A percentile compares a stretch with the other conserved stretches of the same genome.
These are phyloP conservation scores for Sinapis alba DNA, from an alignment of 441 rosid genomes.

Conservation along the genomic window DNA sequence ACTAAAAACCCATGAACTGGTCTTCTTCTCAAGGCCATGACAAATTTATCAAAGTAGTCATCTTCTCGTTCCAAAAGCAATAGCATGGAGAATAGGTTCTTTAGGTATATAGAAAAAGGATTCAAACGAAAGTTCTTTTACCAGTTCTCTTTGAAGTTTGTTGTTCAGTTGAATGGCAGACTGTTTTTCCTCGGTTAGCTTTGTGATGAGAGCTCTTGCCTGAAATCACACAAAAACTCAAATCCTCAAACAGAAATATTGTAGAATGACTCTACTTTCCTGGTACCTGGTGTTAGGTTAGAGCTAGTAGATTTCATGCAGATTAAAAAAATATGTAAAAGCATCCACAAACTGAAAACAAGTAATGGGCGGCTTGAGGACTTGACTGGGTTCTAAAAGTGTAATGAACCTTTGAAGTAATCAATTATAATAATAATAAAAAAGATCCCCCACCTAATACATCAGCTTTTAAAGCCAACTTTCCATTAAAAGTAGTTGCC, in stretches of 20 bases:
- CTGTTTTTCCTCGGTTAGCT: slow-evolving; percentile 75
- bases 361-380: slow-evolving; percentile 13
- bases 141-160: slow-evolving; percentile 82
- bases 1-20: no score
- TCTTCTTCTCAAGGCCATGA: background rate
- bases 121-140: slow-evolving; percentile 28
- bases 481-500: slow-evolving; percentile 9
- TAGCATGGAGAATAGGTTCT: background rate
- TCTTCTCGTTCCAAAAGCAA: background rate
- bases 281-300: background rate
- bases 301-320: background rate
- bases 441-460: background rate
- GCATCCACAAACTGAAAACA: background rate
- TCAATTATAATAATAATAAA: background rate
- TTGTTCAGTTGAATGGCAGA: slow-evolving; percentile 63
- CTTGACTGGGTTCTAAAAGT: slow-evolving; percentile 3
- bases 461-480: slow-evolving; percentile 20
- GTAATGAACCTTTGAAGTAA: slow-evolving; percentile 18
- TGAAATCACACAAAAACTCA: slow-evolving; percentile 30
- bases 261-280: background rate
- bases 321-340: background rate
- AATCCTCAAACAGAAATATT: background rate
- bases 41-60: background rate
- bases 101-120: background rate
- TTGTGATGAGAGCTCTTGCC: slow-evolving; percentile 65